These are phyloP conservation scores for Rugonectria rugulosa DNA, from an alignment of 2,329 filamentous ascomycete genomes.

Conservation along the genomic window DNA sequence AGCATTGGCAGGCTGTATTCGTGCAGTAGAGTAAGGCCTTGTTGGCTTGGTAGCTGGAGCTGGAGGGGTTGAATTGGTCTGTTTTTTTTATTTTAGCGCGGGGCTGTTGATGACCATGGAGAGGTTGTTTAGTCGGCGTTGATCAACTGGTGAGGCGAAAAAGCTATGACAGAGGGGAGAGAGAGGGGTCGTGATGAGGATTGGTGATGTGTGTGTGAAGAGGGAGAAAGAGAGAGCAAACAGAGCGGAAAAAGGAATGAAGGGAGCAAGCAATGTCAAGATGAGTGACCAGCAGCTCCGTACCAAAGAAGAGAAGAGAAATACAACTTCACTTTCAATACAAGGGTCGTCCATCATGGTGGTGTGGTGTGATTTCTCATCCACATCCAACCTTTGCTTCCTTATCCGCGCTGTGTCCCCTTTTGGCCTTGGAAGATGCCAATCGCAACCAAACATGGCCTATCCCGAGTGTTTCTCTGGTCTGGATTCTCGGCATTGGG, in stretches of 20 bases:
- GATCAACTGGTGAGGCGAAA: not conserved
- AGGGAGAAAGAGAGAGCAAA: not conserved
- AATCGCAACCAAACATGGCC: not conserved
- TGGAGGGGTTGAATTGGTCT: not conserved
- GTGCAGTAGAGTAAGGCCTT: not conserved
- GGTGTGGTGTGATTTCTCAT: conserved; percentile 16
- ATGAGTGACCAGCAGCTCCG: not conserved
- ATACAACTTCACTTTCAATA: too few relatives aligned
- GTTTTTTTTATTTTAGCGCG: too few relatives aligned
- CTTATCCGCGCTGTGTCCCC: not conserved
- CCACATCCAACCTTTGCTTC: not conserved
- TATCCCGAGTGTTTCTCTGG: not conserved
- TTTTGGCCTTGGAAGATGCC: not conserved
- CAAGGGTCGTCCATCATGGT: not conserved
- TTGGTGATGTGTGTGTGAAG: not conserved
- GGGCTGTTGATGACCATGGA: not conserved
- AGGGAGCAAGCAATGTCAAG: not conserved
- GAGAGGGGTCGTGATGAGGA: too few relatives aligned
- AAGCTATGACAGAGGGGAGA: not conserved
- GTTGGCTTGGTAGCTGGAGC: not conserved
- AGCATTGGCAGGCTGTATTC: not conserved
- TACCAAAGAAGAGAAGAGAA: too few relatives aligned
- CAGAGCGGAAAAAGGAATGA: not conserved
- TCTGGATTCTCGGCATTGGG: not conserved
- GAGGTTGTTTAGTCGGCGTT: not conserved